These are phyloP conservation scores for Oenanthe sinensis DNA, from an alignment of 129 eudicot species.

Conservation along the genomic window DNA sequence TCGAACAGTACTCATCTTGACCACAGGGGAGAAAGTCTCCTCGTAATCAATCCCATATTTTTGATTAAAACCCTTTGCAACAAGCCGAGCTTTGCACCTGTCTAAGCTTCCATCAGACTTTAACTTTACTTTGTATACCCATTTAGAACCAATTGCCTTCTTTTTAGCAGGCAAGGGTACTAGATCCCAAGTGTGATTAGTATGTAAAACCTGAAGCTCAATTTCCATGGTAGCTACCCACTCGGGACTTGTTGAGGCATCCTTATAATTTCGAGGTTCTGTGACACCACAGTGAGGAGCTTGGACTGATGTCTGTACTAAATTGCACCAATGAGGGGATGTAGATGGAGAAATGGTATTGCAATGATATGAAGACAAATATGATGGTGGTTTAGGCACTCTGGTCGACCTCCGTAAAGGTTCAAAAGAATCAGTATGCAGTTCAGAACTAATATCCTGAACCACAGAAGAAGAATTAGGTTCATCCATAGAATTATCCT, in stretches of 20 bases:
- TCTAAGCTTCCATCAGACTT: neutral
- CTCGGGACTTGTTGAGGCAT: rapidly evolving
- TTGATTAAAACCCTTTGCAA: neutral
- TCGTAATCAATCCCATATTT: neutral
- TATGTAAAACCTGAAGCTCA: neutral
- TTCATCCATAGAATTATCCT: too few relatives aligned
- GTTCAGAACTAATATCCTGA: too few relatives aligned
- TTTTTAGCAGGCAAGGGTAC: neutral
- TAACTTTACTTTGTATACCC: neutral
- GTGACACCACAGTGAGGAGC: neutral
- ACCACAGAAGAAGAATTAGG: rapidly evolving
- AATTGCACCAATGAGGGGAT: too few relatives aligned
- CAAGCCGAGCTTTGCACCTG: neutral
- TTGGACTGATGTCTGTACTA: too few relatives aligned
- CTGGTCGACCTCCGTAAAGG: too few relatives aligned
- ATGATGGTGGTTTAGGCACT: too few relatives aligned
- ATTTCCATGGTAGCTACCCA: neutral
- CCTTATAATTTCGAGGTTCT: neutral
- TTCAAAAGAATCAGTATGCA: rapidly evolving
- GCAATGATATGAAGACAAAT: too few relatives aligned
- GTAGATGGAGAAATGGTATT: rapidly evolving
- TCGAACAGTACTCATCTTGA: neutral
- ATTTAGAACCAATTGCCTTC: neutral
- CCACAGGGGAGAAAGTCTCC: neutral
- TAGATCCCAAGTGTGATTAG: neutral